Conservation (phyloP, 495 filamentous ascomycete genomes). For the Annulohypoxylon moriforme region DNA sequence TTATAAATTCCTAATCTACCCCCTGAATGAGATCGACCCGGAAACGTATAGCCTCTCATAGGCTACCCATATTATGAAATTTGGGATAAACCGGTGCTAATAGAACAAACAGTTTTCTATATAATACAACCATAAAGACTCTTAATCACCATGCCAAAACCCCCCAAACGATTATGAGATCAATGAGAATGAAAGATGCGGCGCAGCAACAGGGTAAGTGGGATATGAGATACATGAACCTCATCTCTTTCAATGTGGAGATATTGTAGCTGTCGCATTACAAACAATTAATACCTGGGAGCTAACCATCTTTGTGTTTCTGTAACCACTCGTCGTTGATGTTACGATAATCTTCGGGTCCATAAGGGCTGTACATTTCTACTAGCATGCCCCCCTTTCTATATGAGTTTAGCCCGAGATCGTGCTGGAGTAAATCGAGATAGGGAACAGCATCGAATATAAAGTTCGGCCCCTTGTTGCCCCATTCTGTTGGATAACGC, state of each 20-base stretch:
- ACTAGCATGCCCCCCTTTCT: conserved; percentile 56
- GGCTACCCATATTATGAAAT: too few relatives aligned
- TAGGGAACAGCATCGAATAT: conserved; percentile 81
- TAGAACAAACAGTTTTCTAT: too few relatives aligned
- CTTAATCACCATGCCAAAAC: too few relatives aligned
- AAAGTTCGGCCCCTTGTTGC: conserved; percentile 71
- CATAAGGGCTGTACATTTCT: conserved; percentile 66
- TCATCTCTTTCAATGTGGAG: too few relatives aligned
- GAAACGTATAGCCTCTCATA: not conserved
- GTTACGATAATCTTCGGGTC: conserved; percentile 67
- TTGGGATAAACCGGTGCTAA: too few relatives aligned
- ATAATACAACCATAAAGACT: too few relatives aligned
- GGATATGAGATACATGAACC: too few relatives aligned
- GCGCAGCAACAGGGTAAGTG: too few relatives aligned
- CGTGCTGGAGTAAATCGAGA: conserved; percentile 72
- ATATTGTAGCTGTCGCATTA: too few relatives aligned
- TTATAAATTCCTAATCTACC: not conserved
- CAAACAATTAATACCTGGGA: too few relatives aligned
- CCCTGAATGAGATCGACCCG: not conserved
- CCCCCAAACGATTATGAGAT: too few relatives aligned
- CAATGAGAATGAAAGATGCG: too few relatives aligned
- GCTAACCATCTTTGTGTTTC: not conserved
- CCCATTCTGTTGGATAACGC: conserved; percentile 73
- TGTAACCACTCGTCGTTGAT: conserved; percentile 65
- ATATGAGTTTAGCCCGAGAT: conserved; percentile 65